Evolutionary conservation across 225 moss, liverwort and hornwort species (phyloP), one percentile per base, ranked within the genome.

Genomic region (Straminergon stramineum): DNA sequence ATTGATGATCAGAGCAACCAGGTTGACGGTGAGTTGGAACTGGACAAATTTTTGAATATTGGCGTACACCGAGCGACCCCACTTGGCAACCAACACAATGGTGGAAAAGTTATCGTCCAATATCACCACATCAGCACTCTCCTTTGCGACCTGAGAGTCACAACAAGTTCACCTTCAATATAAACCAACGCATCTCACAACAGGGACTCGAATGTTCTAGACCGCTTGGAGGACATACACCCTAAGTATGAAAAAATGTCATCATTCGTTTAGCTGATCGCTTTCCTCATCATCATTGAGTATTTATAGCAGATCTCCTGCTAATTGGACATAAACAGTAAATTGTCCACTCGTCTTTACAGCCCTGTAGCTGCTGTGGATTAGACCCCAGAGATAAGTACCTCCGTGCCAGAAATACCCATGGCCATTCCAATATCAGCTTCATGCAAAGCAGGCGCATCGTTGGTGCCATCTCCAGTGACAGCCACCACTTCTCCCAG

Each of bases 1-100:
- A 89, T 99, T 99, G 87, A 97, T 96, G 83, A 92, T 45, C 89
- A 99, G 89, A 63, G 98, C 98, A 82, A 99, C 98, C 60, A 99
- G 83, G 85, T 99, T 99, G 67, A 96, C 98, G 10, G 97, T 99
- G 82, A 99, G 92, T 91, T 99, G 98, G 84, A 99, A 99, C 90
- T 99, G 98, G 58, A 99, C 98, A 90, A 99, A 99, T 48, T 99
- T 99, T 85, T 99, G 98, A 84, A 99, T 99, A 60, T 99, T 99
- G 76, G 87, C 75, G 80, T 97, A 99, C 57, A 99, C 98, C n/a
- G 96, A 95, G 74, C 98, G 98, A n/a, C 98, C 98, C 98, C 98
- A 99, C 91, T 97, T 99, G 57, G 96, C 96, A 87, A 97, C 96
- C 15, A 96, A 93, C 85, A 99, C 98, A 81, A 99, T 94, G 69